phyloP scores from a whole-genome alignment of 768 basidiomycete species.

The Tulasnella sp. region DNA sequence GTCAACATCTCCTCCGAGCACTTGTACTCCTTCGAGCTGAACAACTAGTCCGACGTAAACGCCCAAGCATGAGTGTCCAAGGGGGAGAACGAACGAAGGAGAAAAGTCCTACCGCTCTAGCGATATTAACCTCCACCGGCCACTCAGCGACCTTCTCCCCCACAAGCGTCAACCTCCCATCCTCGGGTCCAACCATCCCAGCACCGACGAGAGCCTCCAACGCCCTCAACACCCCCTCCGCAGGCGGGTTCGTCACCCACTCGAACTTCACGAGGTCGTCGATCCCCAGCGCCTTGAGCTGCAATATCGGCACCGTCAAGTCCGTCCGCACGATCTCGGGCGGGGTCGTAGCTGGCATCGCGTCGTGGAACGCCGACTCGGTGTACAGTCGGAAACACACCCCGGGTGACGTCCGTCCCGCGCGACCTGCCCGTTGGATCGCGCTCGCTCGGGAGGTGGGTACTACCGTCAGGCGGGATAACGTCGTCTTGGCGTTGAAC shows the following conservation, averaged over 20 bases:
- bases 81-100: too few relatives aligned
- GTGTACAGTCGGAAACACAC: conserved; percentile 98
- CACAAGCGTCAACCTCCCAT: conserved; percentile 85
- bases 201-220: conserved; percentile 91
- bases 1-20: conserved; percentile 98
- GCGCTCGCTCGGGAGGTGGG: conserved; percentile 99
- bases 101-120: too few relatives aligned
- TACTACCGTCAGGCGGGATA: conserved; percentile 16
- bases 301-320: conserved; percentile 81
- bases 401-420: conserved; percentile 94
- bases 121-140: conserved; percentile 91
- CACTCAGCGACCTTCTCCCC: conserved; percentile 99
- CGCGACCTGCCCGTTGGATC: conserved; percentile 88
- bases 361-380: conserved; percentile 95
- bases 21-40: too few relatives aligned
- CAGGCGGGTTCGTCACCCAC: conserved; percentile 98
- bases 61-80: too few relatives aligned
- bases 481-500: not conserved
- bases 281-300: conserved; percentile 98
- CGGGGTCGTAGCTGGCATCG: conserved; percentile 95
- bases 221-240: conserved; percentile 93
- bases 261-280: conserved; percentile 97
- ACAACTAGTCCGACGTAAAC: conserved; percentile 95
- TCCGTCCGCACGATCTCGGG: conserved; percentile 98
- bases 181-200: conserved; percentile 90